A percentile compares a stretch with the other conserved stretches of the same genome.
phyloP scores from a whole-genome alignment of 495 filamentous ascomycete genomes.

The Aeminium ludgeri region DNA sequence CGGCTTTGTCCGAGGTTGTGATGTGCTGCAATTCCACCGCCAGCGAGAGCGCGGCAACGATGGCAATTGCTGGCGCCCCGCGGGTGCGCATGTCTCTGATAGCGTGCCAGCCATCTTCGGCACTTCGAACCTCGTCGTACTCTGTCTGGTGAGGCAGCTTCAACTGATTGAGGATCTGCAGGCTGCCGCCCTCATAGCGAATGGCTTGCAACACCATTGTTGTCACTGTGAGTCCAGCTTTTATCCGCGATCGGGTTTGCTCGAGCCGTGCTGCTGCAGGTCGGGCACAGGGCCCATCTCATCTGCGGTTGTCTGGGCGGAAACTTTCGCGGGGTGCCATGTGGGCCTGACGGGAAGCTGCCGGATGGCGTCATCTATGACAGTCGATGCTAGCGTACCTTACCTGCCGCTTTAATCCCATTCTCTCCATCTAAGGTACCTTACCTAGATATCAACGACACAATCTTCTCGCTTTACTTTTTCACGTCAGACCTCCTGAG shows the following conservation, averaged over 20 bases:
- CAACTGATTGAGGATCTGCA: constrained; percentile 82
- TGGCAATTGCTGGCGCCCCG: constrained; percentile 91
- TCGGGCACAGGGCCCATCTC: too few relatives aligned
- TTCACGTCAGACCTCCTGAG: too few relatives aligned
- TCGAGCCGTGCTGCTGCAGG: too few relatives aligned
- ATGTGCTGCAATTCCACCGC: constrained; percentile 49
- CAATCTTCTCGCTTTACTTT: too few relatives aligned
- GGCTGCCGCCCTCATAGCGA: constrained; percentile 57
- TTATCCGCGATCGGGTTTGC: too few relatives aligned
- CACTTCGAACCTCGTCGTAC: constrained; percentile 56
- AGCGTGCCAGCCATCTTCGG: constrained; percentile 74
- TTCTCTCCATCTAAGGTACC: too few relatives aligned
- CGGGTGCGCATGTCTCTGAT: constrained; percentile 90
- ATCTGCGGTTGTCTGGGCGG: too few relatives aligned
- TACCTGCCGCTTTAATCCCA: too few relatives aligned
- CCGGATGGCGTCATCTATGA: not conserved
- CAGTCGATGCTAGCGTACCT: too few relatives aligned
- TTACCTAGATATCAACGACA: too few relatives aligned
- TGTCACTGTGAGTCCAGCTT: not conserved
- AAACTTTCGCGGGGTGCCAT: too few relatives aligned
- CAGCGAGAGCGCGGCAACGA: constrained; percentile 78
- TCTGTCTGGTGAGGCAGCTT: constrained; percentile 70
- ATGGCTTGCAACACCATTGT: constrained; percentile 67
- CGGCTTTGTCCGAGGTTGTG: constrained; percentile 26
- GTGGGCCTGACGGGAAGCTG: not conserved